Conservation (phyloP, 257 asterid species). For the Ajuga chamaepitys region DNA sequence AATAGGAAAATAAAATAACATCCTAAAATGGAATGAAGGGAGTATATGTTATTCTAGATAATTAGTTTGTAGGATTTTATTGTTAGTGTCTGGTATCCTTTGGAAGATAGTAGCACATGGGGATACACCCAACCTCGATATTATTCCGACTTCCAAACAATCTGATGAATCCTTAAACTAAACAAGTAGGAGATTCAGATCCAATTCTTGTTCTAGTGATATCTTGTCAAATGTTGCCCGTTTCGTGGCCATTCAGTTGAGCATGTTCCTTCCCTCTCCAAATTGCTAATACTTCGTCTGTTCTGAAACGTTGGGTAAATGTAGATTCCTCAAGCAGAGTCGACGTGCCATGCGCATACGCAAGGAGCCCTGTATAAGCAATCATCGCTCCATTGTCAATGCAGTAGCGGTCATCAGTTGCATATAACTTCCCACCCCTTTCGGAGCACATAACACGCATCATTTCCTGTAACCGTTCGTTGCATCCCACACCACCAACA, state of each 20-base stretch:
- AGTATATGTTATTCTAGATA: too few relatives aligned
- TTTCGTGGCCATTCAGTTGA: too few relatives aligned
- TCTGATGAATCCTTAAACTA: too few relatives aligned
- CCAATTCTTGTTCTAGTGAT: too few relatives aligned
- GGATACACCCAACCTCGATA: too few relatives aligned
- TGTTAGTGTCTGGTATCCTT: too few relatives aligned
- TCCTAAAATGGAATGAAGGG: too few relatives aligned
- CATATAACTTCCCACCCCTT: constrained; percentile 76
- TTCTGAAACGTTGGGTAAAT: constrained; percentile 86
- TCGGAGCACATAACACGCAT: constrained; percentile 89
- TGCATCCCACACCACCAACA: constrained; percentile 98
- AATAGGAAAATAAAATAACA: too few relatives aligned
- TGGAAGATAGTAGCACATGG: too few relatives aligned
- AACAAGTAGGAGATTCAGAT: too few relatives aligned
- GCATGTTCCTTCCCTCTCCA: constrained; percentile 91
- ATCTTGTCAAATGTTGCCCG: constrained; percentile 19
- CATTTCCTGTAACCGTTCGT: constrained; percentile 85
- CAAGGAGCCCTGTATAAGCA: constrained; percentile 93
- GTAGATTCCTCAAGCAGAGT: constrained; percentile 81
- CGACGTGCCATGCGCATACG: constrained; percentile 58
- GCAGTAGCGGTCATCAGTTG: constrained; percentile 93
- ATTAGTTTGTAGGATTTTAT: too few relatives aligned
- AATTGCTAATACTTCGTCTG: constrained; percentile 85
- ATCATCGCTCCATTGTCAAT: constrained; percentile 97
- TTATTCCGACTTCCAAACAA: too few relatives aligned